phyloP scores from a whole-genome alignment of 1,284 basidiomycete species.

The Trichosporon coremiiforme region DNA sequence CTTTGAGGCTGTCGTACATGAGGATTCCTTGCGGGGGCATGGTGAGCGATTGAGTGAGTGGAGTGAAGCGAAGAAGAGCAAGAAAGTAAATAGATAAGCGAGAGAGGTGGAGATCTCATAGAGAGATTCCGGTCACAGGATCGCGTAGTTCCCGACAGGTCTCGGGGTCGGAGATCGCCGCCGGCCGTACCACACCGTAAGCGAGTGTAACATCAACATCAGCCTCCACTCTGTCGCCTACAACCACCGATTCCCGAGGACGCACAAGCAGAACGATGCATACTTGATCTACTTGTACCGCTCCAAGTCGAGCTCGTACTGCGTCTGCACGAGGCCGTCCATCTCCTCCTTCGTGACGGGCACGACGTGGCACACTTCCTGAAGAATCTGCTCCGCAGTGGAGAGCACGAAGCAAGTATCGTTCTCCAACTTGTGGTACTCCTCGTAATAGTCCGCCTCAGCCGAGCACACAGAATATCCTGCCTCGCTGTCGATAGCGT shows the following conservation, averaged over 20 bases:
- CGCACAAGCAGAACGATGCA: background rate
- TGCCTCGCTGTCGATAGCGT: background rate
- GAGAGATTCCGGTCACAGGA: background rate
- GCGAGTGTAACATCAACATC: background rate
- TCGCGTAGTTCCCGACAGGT: background rate
- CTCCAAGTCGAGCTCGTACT: background rate
- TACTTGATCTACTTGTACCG: background rate
- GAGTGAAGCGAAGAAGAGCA: background rate
- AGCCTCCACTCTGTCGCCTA: background rate
- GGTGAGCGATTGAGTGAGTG: background rate
- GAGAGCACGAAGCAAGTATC: background rate
- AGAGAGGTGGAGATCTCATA: background rate
- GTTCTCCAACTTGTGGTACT: background rate
- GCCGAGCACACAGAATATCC: background rate
- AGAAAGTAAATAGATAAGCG: background rate
- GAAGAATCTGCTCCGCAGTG: background rate
- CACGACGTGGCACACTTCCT: background rate
- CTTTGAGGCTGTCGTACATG: conserved; percentile 14
- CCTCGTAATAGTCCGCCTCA: background rate
- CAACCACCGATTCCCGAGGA: background rate
- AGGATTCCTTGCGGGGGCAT: conserved; percentile 6
- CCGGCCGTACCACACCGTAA: background rate
- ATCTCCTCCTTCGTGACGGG: background rate
- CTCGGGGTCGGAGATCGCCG: background rate
- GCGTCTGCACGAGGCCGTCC: background rate